These are phyloP conservation scores for Wallacemonas collosoma DNA, from an alignment of 208 protist species.

Conservation along the genomic window DNA sequence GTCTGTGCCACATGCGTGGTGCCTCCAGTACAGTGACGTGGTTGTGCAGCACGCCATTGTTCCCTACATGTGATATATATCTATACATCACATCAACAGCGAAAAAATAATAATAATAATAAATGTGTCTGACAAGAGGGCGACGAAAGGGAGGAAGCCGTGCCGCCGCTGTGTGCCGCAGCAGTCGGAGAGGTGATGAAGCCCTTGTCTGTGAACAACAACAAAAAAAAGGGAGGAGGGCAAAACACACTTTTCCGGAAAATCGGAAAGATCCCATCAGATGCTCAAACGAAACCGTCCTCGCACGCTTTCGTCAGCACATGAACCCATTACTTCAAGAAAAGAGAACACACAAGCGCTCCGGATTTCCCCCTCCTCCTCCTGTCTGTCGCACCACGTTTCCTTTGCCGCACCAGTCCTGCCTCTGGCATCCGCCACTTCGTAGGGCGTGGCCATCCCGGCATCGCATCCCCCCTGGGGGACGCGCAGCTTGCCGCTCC, in stretches of 20 bases:
- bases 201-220: too few species aligned
- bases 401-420: not conserved
- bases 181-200: too few species aligned
- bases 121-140: not conserved
- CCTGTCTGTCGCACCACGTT: not conserved
- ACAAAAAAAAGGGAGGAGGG: too few species aligned
- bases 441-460: too few species aligned
- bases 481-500: not conserved
- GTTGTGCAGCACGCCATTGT: conserved; percentile 56
- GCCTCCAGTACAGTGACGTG: conserved; percentile 50
- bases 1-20: conserved; percentile 66
- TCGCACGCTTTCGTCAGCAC: too few species aligned
- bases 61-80: conserved; percentile 12
- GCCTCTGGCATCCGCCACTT: too few species aligned
- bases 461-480: not conserved
- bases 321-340: too few species aligned
- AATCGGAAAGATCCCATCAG: too few species aligned
- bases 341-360: too few species aligned
- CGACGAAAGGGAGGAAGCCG: not conserved
- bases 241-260: too few species aligned
- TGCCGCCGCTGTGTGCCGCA: too few species aligned
- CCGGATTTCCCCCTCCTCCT: not conserved
- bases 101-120: not conserved
- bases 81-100: not conserved
- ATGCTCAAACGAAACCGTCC: too few species aligned